Base-by-base conservation (phyloP, 441 rosid genomes). In the Gossypium schwendimanii region DNA sequence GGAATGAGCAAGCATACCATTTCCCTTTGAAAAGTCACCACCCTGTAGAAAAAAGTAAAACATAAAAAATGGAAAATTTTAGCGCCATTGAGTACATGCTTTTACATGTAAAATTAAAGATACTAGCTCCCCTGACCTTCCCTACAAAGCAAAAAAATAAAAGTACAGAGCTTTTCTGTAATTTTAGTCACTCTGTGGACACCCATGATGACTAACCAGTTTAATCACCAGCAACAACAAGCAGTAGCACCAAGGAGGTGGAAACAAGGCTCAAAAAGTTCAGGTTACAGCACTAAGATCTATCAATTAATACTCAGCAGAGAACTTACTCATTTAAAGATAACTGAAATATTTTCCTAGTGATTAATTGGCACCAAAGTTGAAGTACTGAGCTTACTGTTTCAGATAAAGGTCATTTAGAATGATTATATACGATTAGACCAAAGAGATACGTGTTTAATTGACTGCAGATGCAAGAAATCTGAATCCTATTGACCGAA, bases 21-120 rank as follows among this genome's bases (percentile, higher is more conserved):
- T 89, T 78, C 94, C 99, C 81, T 83, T 84, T 2, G 97, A 90
- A 83, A 94, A 94, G 76, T 94, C 99, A 85, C 99, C 98, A 80
- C 98, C 99, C 99, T 92, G 88, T 57, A 77, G 80, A 24, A 73
- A 61, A 45, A 71, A n/a, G 47, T 8, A 20, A 39, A 70, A 33
- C 2, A 31, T 15, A 15, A 18, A 57, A 23, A 21, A 71, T 2
- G 12, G 10, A 58, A 1, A 36, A 58, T 2, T 59, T 53, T 6
- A 49, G 62, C 3, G 23, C 41, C 5, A 9, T 4, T 3, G 31
- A 21, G 3, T 41, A 36, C 24, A 55, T 45, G 7, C 33, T 45
- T 67, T 6, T 44, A n/a, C 14, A 45, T 20, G 47, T 9, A 18
- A 7, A 23, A 72, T 20, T 14, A 14, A 9, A 2, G n/a, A 49